A percentile compares a stretch with the other conserved stretches of the same genome.
Evolutionary conservation across 2,329 filamentous ascomycete genomes (phyloP).

Genomic region (Keithomyces neogunnii): DNA sequence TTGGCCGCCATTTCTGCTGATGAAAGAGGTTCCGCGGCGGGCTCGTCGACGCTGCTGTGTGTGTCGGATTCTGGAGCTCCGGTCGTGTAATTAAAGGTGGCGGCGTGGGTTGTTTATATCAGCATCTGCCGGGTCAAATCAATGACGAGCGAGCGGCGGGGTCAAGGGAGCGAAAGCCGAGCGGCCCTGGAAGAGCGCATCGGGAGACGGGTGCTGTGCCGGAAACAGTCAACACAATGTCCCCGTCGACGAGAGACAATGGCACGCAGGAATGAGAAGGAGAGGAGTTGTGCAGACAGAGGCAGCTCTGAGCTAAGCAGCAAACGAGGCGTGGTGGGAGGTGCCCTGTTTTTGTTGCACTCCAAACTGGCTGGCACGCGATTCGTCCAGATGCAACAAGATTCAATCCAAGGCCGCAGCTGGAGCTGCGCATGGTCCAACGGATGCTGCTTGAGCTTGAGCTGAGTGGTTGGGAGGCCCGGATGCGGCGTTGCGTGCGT

Average conservation of each 20-base stretch:
- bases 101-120: conserved; percentile 10
- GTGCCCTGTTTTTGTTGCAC: not conserved
- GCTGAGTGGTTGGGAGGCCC: conserved; percentile 18
- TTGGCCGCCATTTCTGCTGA: conserved; percentile 40
- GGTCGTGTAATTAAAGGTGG: not conserved
- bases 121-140: conserved; percentile 2
- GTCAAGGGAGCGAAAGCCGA: not conserved
- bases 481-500: not conserved
- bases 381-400: not conserved
- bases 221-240: conserved; percentile 2
- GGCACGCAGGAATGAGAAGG: conserved; percentile 11
- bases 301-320: conserved; percentile 1
- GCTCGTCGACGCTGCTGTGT: not conserved
- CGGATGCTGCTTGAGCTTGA: conserved; percentile 7
- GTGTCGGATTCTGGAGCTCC: not conserved
- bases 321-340: conserved; percentile 8
- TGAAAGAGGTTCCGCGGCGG: conserved; percentile 2
- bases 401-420: not conserved
- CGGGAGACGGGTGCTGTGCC: not conserved
- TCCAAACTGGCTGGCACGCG: not conserved
- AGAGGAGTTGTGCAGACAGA: conserved; percentile 8
- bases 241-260: conserved; percentile 3
- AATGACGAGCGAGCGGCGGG: not conserved
- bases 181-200: not conserved
- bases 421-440: conserved; percentile 7